Conservation (phyloP, 345 rosid genomes). For the Cardamine resedifolia region DNA sequence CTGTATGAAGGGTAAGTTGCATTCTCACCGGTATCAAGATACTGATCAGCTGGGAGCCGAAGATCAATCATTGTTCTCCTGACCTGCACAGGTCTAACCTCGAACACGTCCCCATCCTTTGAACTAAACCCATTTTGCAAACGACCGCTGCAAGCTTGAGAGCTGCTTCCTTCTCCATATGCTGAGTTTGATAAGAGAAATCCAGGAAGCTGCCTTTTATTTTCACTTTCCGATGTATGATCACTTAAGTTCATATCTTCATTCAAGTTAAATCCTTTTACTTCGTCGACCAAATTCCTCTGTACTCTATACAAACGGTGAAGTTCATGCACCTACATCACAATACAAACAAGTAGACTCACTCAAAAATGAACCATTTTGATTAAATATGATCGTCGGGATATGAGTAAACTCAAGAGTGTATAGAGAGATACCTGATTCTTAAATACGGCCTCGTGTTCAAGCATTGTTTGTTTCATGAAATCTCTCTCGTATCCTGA, state of each 20-base stretch:
- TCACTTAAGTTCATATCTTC: slow-evolving; percentile 26
- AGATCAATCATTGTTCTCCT: slow-evolving; percentile 55
- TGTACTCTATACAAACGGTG: slow-evolving; percentile 69
- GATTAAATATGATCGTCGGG: neutral
- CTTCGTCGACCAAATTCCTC: slow-evolving; percentile 58
- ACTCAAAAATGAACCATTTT: neutral
- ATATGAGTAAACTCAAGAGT: neutral
- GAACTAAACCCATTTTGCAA: slow-evolving; percentile 27
- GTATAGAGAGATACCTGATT: slow-evolving; percentile 57
- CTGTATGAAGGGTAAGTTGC: neutral
- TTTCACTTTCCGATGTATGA: slow-evolving; percentile 37
- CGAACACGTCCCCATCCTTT: slow-evolving; percentile 33
- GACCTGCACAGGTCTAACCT: slow-evolving; percentile 37
- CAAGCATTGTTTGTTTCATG: slow-evolving; percentile 73
- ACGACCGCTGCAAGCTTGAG: slow-evolving; percentile 33
- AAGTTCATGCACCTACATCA: slow-evolving; percentile 48
- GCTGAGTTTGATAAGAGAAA: slow-evolving; percentile 50
- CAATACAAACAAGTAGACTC: slow-evolving; percentile 8
- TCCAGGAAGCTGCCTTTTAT: slow-evolving; percentile 55
- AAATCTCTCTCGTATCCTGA: slow-evolving; percentile 53
- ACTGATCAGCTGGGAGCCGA: slow-evolving; percentile 53
- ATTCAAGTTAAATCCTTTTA: slow-evolving; percentile 37
- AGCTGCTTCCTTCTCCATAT: slow-evolving; percentile 40
- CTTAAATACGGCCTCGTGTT: slow-evolving; percentile 83
- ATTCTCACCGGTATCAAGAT: slow-evolving; percentile 28